Evolutionary conservation across 2,329 filamentous ascomycete species (phyloP).

Genomic region (Mollisia scopiformis): DNA sequence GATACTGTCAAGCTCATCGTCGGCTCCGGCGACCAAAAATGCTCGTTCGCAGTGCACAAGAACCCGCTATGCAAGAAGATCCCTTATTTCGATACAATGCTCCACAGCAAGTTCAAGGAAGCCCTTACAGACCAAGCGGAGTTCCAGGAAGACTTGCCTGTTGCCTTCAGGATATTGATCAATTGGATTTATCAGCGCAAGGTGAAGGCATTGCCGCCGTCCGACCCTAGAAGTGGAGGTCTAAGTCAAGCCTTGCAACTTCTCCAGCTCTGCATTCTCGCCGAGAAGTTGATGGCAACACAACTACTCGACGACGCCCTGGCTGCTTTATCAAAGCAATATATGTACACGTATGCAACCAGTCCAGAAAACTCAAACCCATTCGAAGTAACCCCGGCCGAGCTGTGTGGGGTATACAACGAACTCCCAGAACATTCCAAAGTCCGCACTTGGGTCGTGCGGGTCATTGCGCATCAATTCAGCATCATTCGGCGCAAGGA

Average conservation of each 20-base stretch:
- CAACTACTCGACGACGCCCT: not conserved
- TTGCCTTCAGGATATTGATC: not conserved
- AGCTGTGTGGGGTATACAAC: not conserved
- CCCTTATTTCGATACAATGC: conserved; percentile 5
- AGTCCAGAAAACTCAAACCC: too few species aligned
- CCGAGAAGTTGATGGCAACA: not conserved
- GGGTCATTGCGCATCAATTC: not conserved
- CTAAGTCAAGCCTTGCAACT: not conserved
- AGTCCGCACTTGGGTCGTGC: not conserved
- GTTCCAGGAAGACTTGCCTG: not conserved
- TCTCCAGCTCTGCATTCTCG: not conserved
- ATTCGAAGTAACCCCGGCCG: too few species aligned
- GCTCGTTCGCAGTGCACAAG: conserved; percentile 3
- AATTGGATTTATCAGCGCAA: not conserved
- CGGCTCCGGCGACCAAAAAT: not conserved
- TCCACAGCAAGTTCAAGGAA: conserved; percentile 3
- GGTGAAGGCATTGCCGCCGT: not conserved
- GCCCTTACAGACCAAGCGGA: not conserved
- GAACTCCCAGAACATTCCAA: not conserved
- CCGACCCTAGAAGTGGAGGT: not conserved
- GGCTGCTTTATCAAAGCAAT: not conserved
- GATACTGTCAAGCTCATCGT: not conserved
- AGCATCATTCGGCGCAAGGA: too few species aligned
- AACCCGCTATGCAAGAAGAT: not conserved
- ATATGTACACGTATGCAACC: too few species aligned